Evolutionary conservation across 345 rosid genomes (phyloP), one percentile per base, ranked within the genome.

Genomic region (Cochlearia excelsa): DNA sequence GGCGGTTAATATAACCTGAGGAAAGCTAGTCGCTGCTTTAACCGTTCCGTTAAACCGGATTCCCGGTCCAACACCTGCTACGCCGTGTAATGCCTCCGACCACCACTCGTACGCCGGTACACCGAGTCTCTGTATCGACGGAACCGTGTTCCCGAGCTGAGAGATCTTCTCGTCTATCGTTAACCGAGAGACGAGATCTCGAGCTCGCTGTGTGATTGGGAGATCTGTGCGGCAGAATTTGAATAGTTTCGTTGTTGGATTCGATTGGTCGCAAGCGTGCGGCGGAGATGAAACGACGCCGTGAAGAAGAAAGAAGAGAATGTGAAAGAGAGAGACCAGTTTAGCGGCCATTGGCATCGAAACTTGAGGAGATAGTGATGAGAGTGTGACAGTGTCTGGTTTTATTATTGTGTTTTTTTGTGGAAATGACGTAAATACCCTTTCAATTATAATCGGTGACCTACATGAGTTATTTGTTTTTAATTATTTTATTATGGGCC

Each of bases 11-110:
- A 92, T 92, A 59, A 89, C 95, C 33, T 86, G 95, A 57, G 97
- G 98, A 75, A 88, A 89, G 78, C 85, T 88, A 41, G 97, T 89
- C 38, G 97, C 95, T n/a, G 75, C 67, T 55, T 33, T 58, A 38
- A 89, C 78, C 59, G 74, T 52, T 0, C 87, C 86, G 11, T 80
- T 70, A 61, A 92, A 80, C 40, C 52, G 68, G 70, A 84, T 71
- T 35, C 98, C 98, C 0, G 61, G 67, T 10, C 71, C 76, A 0
- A 54, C 82, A 6, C 50, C 46, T 49, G 97, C 59, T 40, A 86
- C 86, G 5, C 98, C 95, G 3, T 92, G 98, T 10, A 92, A 72
- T 8, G 94, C 93, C 79, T 89, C 98, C 2, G 95, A 82, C 98
- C 97, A 88, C 97, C 98, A 92, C 62, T 92, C 79, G 51, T 86